Percentiles rank a stretch among this genome's conserved stretches.
Evolutionary conservation across 306 rosid genomes (phyloP).

Genomic region (Heteromeles arbutifolia): DNA sequence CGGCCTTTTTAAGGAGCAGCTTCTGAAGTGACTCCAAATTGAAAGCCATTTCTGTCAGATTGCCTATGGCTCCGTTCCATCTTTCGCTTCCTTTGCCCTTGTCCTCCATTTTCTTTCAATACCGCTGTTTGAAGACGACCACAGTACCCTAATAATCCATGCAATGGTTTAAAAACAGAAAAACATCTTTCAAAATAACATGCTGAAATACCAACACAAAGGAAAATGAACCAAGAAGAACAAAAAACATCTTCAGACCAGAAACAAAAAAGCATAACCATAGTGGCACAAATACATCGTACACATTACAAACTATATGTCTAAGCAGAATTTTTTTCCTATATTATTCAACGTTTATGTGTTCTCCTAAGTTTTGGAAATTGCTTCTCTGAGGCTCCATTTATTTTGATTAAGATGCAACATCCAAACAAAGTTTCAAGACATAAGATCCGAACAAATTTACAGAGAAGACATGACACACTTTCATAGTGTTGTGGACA

Average conservation of each 20-base stretch:
- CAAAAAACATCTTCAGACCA: no score
- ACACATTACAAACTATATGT: no score
- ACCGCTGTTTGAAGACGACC: not conserved
- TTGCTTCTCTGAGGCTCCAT: not conserved
- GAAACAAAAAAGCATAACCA: not conserved
- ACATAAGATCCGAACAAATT: not conserved
- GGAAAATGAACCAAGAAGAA: not conserved
- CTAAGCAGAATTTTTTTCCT: not conserved
- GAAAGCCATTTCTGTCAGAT: slow-evolving; percentile 79
- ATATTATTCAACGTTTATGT: not conserved
- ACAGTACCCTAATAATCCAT: not conserved
- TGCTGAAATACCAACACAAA: not conserved
- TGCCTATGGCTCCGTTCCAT: slow-evolving; percentile 83
- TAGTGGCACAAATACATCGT: not conserved
- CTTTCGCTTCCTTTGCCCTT: slow-evolving; percentile 62
- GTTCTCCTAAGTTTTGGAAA: not conserved
- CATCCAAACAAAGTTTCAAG: not conserved
- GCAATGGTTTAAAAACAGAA: not conserved
- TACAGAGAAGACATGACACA: not conserved
- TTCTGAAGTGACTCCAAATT: slow-evolving; percentile 80
- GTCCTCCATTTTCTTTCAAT: slow-evolving; percentile 44
- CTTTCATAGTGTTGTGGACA: not conserved
- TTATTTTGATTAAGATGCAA: not conserved
- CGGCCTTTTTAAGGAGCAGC: slow-evolving; percentile 75
- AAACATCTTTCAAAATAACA: not conserved